Evolutionary conservation across 192 early-diverging fungal genomes (phyloP), one percentile per base, ranked within the genome.

Genomic region (Phycomyces nitens): DNA sequence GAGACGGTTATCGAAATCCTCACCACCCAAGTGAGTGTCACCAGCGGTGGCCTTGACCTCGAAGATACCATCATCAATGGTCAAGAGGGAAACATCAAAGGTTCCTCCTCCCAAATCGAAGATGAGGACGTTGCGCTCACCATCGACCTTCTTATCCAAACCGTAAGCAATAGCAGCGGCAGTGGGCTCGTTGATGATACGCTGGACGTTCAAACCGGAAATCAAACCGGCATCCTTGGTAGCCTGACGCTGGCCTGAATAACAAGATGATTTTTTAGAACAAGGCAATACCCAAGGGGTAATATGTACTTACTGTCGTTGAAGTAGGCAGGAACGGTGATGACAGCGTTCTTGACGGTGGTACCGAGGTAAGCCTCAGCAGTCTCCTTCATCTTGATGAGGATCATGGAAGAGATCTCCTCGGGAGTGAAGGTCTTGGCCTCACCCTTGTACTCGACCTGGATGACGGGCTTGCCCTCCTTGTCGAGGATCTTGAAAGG

Each of bases 181-280:
- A 53, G 97, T 97, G 66, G 97, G 95, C 84, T 99, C 97, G 88
- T 97, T 97, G 84, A 97, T 97, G 85, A 99, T 99, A 83, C 97
- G 95, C 71, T 95, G 91, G 54, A 99, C 94, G 84, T 97, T 96
- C 58, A 99, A 83, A 59, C 94, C 95, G 54, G 95, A 78, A 74
- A 99, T 97, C 68, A 88, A 82, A 83, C 95, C 97, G 65, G 97
- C 92, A 78, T 99, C 97, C 89, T 97, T 97, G 86, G 97, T 98
- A 71, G 96, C 96, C 82, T 98, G 96, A 82, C 96, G 96, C 83
- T 98, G 96, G 49, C 93, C 58, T 60, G 27, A 49, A 29, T 15
- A 16, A 34, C 16, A 56, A 54, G 12, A 92, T 84, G 94, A 92
- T 82, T 94, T 77, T 94, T 86, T 75, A n/a, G n/a, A n/a, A n/a